These are phyloP conservation scores for Beauveria bassiana DNA, from an alignment of 2,329 filamentous ascomycete genomes.

Conservation along the genomic window DNA sequence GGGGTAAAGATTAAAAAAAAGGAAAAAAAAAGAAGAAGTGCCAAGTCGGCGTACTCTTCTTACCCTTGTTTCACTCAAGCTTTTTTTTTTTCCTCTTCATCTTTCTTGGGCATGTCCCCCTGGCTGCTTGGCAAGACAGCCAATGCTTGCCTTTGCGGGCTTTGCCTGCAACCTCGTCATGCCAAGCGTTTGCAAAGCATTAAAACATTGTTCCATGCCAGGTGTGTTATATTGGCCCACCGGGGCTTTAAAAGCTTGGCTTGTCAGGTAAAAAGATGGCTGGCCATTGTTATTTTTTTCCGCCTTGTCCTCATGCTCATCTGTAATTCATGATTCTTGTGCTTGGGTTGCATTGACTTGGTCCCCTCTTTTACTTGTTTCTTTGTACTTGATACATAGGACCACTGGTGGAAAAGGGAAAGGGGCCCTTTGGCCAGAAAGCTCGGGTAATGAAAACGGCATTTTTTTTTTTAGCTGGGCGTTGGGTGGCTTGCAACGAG, in stretches of 20 bases:
- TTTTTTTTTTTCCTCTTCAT: background rate
- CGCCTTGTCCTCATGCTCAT: too few relatives aligned
- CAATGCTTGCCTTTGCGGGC: too few relatives aligned
- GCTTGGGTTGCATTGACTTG: too few relatives aligned
- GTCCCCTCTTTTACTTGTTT: too few relatives aligned
- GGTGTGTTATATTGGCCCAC: constrained; percentile 2
- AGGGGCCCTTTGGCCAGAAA: too few relatives aligned
- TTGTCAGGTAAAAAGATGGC: background rate
- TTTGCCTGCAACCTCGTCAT: background rate
- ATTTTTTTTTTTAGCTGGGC: too few relatives aligned
- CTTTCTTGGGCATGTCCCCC: background rate
- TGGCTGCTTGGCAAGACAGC: background rate
- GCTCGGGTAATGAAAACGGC: too few relatives aligned
- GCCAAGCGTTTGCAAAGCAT: background rate
- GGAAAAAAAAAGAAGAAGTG: background rate
- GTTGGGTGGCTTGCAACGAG: too few relatives aligned
- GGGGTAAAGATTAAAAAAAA: background rate
- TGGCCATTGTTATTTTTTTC: too few relatives aligned
- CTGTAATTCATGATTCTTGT: too few relatives aligned
- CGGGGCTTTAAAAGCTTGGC: constrained; percentile 5
- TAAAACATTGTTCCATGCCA: background rate
- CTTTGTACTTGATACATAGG: too few relatives aligned
- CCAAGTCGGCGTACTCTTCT: background rate
- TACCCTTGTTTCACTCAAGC: background rate
- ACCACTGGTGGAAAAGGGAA: too few relatives aligned